Conservation (phyloP, 2,329 filamentous ascomycete genomes). For the Nemania sp. region DNA sequence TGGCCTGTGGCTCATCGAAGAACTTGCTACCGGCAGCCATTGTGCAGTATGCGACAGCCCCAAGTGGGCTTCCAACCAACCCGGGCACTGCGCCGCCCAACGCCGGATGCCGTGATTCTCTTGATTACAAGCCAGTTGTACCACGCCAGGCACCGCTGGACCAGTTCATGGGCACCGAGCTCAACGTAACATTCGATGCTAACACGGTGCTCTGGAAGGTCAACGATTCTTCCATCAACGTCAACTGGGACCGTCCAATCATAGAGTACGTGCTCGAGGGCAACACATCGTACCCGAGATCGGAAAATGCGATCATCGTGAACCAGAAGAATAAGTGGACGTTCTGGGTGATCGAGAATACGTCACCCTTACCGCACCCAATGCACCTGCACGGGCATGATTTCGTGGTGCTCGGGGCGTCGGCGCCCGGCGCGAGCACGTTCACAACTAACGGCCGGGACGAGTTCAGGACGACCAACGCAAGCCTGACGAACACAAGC, state of each 20-base stretch:
- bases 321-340: conserved; percentile 31
- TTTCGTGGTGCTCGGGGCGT: conserved; percentile 39
- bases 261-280: conserved; percentile 37
- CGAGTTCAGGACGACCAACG: conserved; percentile 44
- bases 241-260: conserved; percentile 41
- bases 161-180: conserved; percentile 15
- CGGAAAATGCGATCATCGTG: conserved; percentile 31
- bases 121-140: conserved; percentile 28
- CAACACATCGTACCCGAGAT: conserved; percentile 32
- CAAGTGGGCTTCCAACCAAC: conserved; percentile 23
- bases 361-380: conserved; percentile 30
- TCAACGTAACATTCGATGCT: conserved; percentile 20
- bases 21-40: conserved; percentile 31
- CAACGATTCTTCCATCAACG: conserved; percentile 31
- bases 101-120: conserved; percentile 23
- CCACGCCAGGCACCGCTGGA: conserved; percentile 23
- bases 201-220: conserved; percentile 26
- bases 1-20: conserved; percentile 24
- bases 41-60: conserved; percentile 25
- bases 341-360: conserved; percentile 40
- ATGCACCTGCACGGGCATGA: conserved; percentile 43
- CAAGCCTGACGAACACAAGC: too few relatives aligned
- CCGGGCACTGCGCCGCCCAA: conserved; percentile 21
- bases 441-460: conserved; percentile 33
- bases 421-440: conserved; percentile 19